Base-by-base conservation (phyloP, 202 grass and related monocot genomes). In the Cymbopogon flexuosus region DNA sequence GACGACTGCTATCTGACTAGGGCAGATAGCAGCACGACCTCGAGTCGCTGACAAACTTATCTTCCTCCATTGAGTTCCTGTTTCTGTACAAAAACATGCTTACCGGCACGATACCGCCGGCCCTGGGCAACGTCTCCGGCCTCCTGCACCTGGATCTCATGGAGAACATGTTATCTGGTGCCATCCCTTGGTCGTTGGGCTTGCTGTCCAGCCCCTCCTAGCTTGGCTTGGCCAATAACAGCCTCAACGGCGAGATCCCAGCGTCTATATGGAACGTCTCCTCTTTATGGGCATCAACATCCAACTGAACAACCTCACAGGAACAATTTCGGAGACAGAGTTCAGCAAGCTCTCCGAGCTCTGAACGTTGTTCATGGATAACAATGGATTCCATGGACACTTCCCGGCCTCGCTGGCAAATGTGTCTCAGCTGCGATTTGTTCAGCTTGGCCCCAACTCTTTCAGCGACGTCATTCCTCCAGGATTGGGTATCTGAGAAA, bases 171-270 rank as follows among this genome's bases (percentile, higher is more conserved):
- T n/a, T 87, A 0, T 35, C 42, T 13, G 81, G 62, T 9, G 13
- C 12, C 7, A 81, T 89, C 27, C 87, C 82, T 12, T 12, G 56
- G 19, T 65, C 62, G 14, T 5, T 89, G 0, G 82, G 87, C 1
- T 18, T 18, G 23, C 31, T 85, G 18, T 23, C 57, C 36, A 84
- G 5, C 8, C 72, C 77, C 9, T 8, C 16, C 10, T 27, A 2
- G 8, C 66, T 86, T 8, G 11, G 52, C 69, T 11, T 87, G 14
- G 46, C 1, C 3, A 2, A 35, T 0, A 87, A 82, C 41, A 58
- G 69, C 23, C 21, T 87, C 29, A 57, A 19, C 2, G 85, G 85
- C 0, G 27, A 30, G 13, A 83, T 83, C 70, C 77, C 41, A 0
- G 8, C 4, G 3, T 87, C 76, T 23, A 27, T 79, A 1, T 67